Base-by-base conservation (phyloP, 768 basidiomycete genomes). In the Tricholoma sp. region DNA sequence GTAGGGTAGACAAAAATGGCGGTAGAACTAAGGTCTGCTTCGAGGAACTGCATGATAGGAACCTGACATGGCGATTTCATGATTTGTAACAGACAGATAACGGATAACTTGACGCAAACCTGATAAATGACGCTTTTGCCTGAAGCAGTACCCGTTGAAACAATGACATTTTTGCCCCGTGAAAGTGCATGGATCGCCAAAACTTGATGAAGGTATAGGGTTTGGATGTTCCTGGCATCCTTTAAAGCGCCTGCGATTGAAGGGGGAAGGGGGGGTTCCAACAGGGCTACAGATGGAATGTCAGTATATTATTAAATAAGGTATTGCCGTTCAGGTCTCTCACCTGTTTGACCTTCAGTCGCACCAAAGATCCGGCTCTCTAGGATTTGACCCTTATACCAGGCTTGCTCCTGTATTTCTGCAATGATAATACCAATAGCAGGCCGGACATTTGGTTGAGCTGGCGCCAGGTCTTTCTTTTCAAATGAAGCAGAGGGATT, bases 121-220 rank as follows among this genome's bases (percentile, higher is more conserved):
- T 93, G 91, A 68, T 92, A 94, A 43, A 93, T 91, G 12, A 92
- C 73, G 71, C 89, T 92, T 73, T 93, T 94, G 3, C 91, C 91
- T 4, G 91, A 93, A 6, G 93, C 92, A 7, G 94, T 96, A 60
- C 86, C 88, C 0, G 93, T 95, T 4, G 91, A 94, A 27, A 94
- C 89, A 34, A 95, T 89, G 22, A 94, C 91, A 68, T 92, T 77
- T 55, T 79, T 79, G 6, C 81, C 81, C 52, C 67, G 63, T 12
- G 74, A 70, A 9, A 93, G 74, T 0, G 83, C 79, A 60, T 83
- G 79, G 59, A 95, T 86, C 2, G 93, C 89, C 22, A 75, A 74
- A 10, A 83, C 82, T 71, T 95, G 93, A 56, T 82, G 81, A 10
- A 70, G 84, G 55, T 93, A 96, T 16, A 94, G 67, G 1, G 78